These are phyloP conservation scores for Saccharomyces eubayanus DNA, from an alignment of 805 yeast genomes.

Conservation along the genomic window DNA sequence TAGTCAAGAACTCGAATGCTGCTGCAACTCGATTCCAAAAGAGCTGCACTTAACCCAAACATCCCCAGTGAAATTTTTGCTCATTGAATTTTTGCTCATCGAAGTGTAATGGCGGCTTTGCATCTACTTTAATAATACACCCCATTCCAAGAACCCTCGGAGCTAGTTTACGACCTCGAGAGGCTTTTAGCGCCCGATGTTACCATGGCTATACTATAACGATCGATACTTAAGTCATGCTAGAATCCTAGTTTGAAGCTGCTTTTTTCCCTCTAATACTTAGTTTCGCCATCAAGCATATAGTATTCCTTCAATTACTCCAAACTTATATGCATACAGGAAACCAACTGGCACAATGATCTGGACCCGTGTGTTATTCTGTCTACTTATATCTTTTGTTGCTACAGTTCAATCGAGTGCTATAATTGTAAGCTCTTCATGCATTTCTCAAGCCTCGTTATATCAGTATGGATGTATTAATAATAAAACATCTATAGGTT, in stretches of 20 bases:
- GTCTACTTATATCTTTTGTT: not conserved
- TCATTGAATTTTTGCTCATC: not conserved
- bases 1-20: not conserved
- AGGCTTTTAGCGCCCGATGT: not conserved
- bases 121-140: not conserved
- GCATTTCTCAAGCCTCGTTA: not conserved
- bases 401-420: not conserved
- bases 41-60: not conserved
- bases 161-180: not conserved
- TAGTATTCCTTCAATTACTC: not conserved
- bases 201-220: not conserved
- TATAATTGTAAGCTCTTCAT: not conserved
- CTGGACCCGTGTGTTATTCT: not conserved
- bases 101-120: not conserved
- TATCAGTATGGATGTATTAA: not conserved
- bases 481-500: conserved; percentile 7
- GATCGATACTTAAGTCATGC: not conserved
- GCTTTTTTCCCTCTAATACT: not conserved
- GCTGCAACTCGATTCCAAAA: not conserved
- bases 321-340: not conserved
- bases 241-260: not conserved
- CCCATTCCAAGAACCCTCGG: not conserved
- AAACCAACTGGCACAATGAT: not conserved
- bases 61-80: not conserved
- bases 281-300: not conserved